phyloP scores from a whole-genome alignment of 1,139 yeast species.

The Taphrina sp. region DNA sequence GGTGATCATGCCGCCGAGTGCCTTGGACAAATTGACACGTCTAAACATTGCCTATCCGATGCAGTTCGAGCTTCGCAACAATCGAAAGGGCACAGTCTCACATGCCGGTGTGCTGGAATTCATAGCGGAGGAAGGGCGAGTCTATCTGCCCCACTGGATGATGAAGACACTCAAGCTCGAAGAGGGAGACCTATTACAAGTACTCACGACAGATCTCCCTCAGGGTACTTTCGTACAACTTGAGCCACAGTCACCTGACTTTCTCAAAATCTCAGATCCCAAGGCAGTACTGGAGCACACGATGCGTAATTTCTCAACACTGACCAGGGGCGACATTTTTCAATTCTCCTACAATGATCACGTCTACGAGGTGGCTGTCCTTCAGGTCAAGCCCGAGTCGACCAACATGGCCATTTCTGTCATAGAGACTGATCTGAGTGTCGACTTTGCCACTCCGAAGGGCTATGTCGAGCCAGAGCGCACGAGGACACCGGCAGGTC shows the following conservation, averaged over 20 bases:
- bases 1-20: slow-evolving; percentile 80
- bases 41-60: slow-evolving; percentile 90
- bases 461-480: slow-evolving; percentile 84
- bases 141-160: slow-evolving; percentile 96
- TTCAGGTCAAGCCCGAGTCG: slow-evolving; percentile 83
- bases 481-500: slow-evolving; percentile 33
- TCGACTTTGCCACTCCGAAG: slow-evolving; percentile 98
- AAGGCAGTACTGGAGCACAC: slow-evolving; percentile 94
- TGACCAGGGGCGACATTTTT: slow-evolving; percentile 80
- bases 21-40: slow-evolving; percentile 70
- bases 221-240: slow-evolving; percentile 85
- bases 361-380: slow-evolving; percentile 73
- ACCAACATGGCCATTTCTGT: slow-evolving; percentile 66
- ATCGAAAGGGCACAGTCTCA: slow-evolving; percentile 51
- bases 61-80: slow-evolving; percentile 74
- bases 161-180: slow-evolving; percentile 68
- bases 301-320: slow-evolving; percentile 80
- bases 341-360: slow-evolving; percentile 82
- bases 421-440: slow-evolving; percentile 92
- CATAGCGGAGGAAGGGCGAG: slow-evolving; percentile 96
- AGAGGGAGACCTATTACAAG: slow-evolving; percentile 76
- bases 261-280: slow-evolving; percentile 90
- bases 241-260: slow-evolving; percentile 92
- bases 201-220: slow-evolving; percentile 72
- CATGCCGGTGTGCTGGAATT: slow-evolving; percentile 96